These are phyloP conservation scores for Symbiotaphrina buchneri DNA, from an alignment of 495 filamentous ascomycete genomes.

Conservation along the genomic window DNA sequence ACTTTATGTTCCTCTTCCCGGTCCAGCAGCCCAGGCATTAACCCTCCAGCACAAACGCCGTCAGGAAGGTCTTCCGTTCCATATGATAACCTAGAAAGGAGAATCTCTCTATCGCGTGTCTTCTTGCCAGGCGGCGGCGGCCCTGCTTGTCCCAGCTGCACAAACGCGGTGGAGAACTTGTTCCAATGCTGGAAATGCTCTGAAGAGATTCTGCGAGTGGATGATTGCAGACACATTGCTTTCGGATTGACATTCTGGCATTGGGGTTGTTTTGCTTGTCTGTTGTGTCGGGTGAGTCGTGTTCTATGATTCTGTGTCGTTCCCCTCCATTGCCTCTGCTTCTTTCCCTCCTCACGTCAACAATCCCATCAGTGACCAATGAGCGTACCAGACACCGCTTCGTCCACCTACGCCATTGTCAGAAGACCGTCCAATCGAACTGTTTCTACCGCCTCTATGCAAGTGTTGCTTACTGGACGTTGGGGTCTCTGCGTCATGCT, in stretches of 20 bases:
- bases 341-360: background rate
- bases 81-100: no score
- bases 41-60: no score
- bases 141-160: background rate
- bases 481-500: no score
- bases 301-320: slow-evolving; percentile 1
- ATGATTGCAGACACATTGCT: background rate
- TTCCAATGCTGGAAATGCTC: slow-evolving; percentile 1
- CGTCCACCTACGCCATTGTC: background rate
- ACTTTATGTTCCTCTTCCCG: background rate
- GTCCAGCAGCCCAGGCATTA: background rate
- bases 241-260: slow-evolving; percentile 3
- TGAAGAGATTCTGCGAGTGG: background rate
- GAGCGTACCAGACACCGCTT: background rate
- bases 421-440: background rate
- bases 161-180: background rate
- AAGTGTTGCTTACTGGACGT: background rate
- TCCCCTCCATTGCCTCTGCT: no score
- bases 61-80: no score
- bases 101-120: no score
- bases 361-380: background rate
- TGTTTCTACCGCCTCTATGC: slow-evolving; percentile 1
- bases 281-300: background rate
- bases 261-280: background rate
- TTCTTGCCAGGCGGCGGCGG: no score